phyloP scores from a whole-genome alignment of 2,329 filamentous ascomycete genomes.

The Pseudogymnoascus sp. region DNA sequence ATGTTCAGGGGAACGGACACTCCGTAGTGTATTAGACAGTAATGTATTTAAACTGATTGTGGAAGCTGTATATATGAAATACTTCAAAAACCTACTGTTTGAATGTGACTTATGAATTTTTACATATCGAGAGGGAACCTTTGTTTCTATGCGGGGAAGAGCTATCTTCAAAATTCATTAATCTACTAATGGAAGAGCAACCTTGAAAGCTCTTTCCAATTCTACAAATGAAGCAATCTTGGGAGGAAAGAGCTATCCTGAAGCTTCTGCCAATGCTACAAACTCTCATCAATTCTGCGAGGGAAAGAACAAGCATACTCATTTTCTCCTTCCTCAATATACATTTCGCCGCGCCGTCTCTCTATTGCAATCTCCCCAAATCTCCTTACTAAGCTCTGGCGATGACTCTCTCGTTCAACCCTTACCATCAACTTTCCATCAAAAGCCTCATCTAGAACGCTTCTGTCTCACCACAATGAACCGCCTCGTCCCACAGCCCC shows the following conservation, averaged over 20 bases:
- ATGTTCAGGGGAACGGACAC: not conserved
- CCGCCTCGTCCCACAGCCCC: not conserved
- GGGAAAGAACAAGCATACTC: not conserved
- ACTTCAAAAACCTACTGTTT: not conserved
- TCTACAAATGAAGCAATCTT: not conserved
- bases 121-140: too few relatives aligned
- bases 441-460: not conserved
- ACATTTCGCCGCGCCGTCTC: not conserved
- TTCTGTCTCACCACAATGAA: not conserved
- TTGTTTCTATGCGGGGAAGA: too few relatives aligned
- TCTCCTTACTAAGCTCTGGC: not conserved
- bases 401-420: not conserved
- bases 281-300: not conserved
- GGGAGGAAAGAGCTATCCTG: too few relatives aligned
- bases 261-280: not conserved
- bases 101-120: not conserved
- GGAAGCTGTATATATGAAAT: not conserved
- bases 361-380: not conserved
- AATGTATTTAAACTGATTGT: constrained; percentile 4
- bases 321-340: not conserved
- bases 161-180: too few relatives aligned
- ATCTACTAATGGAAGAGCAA: too few relatives aligned
- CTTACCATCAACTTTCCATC: not conserved
- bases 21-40: not conserved
- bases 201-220: not conserved